Conservation (phyloP, 2,329 filamentous ascomycete species). For the Claviceps maximensis region DNA sequence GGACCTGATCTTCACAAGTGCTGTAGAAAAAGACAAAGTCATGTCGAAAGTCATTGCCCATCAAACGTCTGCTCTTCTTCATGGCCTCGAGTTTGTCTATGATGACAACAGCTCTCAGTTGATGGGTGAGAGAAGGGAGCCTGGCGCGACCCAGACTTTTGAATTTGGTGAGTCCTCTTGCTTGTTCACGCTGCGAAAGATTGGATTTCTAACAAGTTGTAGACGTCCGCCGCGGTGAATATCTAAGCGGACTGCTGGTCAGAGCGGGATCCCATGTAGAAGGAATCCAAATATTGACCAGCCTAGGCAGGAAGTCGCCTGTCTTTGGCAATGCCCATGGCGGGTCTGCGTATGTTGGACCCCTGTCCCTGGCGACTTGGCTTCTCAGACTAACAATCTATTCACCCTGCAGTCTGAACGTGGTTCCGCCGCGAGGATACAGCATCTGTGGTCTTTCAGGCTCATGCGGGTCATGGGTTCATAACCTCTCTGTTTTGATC, state of each 20-base stretch:
- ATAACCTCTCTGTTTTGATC: conserved; percentile 71
- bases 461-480: conserved; percentile 66
- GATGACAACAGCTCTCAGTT: conserved; percentile 75
- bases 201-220: conserved; percentile 12
- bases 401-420: conserved; percentile 49
- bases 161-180: conserved; percentile 49
- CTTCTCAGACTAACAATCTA: neutral
- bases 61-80: conserved; percentile 63
- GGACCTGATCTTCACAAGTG: conserved; percentile 63
- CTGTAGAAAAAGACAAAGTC: conserved; percentile 54
- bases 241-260: conserved; percentile 74
- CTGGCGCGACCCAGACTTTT: conserved; percentile 58
- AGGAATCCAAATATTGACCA: conserved; percentile 81
- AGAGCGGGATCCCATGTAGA: conserved; percentile 75
- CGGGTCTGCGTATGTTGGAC: conserved; percentile 60
- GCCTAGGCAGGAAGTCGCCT: conserved; percentile 69
- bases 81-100: conserved; percentile 86
- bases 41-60: conserved; percentile 65
- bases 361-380: neutral
- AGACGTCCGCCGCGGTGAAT: conserved; percentile 78
- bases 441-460: conserved; percentile 79
- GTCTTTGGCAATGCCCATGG: conserved; percentile 72
- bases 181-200: neutral
- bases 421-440: conserved; percentile 83
- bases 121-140: conserved; percentile 70